A percentile compares a stretch with the other conserved stretches of the same genome.
Conservation (phyloP, 2,329 filamentous ascomycete species). For the Raffaelea albimanens region DNA sequence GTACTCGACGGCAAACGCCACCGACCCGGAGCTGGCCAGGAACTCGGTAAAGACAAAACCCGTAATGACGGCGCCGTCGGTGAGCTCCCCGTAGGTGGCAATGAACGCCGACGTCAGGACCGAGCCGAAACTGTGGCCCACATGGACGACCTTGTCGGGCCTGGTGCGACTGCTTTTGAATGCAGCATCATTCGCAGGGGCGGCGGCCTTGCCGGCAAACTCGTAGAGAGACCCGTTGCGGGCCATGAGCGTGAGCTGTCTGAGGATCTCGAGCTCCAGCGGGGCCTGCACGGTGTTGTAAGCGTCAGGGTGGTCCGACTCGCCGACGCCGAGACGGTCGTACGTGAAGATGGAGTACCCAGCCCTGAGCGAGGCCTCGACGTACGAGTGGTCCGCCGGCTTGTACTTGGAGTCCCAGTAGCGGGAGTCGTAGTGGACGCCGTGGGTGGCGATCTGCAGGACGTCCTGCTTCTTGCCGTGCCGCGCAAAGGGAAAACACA, state of each 20-base stretch:
- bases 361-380: slow-evolving; percentile 22
- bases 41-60: slow-evolving; percentile 19
- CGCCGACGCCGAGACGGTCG: slow-evolving; percentile 26
- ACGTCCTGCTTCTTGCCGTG: slow-evolving; percentile 8
- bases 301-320: slow-evolving; percentile 25
- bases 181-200: slow-evolving; percentile 3
- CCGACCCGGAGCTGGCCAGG: slow-evolving; percentile 2
- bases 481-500: slow-evolving; percentile 10
- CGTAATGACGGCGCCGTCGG: slow-evolving; percentile 28
- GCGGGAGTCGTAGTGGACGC: slow-evolving; percentile 20
- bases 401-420: slow-evolving; percentile 21
- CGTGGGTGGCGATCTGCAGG: slow-evolving; percentile 29
- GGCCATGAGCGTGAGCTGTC: slow-evolving; percentile 23
- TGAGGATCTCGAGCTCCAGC: slow-evolving; percentile 28
- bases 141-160: slow-evolving; percentile 19
- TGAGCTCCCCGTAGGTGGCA: slow-evolving; percentile 21
- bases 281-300: slow-evolving; percentile 27
- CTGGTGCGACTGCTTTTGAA: slow-evolving; percentile 14
- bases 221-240: slow-evolving; percentile 22
- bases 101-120: slow-evolving; percentile 19
- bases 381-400: slow-evolving; percentile 24
- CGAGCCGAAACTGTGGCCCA: slow-evolving; percentile 14
- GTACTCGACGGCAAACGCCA: slow-evolving; percentile 1
- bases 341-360: slow-evolving; percentile 30
- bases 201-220: slow-evolving; percentile 11